Evolutionary conservation across 2,329 filamentous ascomycete species (phyloP), one percentile per base, ranked within the genome.

Genomic region (Raffaelea albimanens): DNA sequence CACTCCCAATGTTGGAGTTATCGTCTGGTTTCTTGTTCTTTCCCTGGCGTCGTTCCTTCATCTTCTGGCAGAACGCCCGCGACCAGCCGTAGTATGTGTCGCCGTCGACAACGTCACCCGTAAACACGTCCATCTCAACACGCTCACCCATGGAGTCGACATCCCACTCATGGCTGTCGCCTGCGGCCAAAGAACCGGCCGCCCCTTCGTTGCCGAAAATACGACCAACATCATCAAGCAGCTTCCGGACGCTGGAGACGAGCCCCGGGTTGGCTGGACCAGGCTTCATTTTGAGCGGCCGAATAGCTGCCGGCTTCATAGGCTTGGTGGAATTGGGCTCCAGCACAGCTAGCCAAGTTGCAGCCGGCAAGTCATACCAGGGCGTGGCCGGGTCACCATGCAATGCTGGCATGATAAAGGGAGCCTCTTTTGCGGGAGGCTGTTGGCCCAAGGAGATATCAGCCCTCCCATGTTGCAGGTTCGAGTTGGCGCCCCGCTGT

Each of bases 51-150:
- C 75, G 70, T 44, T 71, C 67, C 64, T 83, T 87, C 84, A 93
- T 93, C 58, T 84, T 85, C 55, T 87, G 73, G 60, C 87, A 94
- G 56, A 95, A 93, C 1, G 71, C 70, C 36, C 78, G 75, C 5
- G 87, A 91, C 89, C 89, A 95, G 51, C 88, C 89, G 60, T 94
- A 94, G 62, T 94, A 94, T 1, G 85, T 87, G 53, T 87, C 82
- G 1, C 82, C 82, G 7, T 73, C 71, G 7, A 82, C 61, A 2
- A 82, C 66, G 3, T 84, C 78, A 0, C 82, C 82, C 0, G 78
- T 83, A n/a, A 78, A 67, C 54, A 83, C 78, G 55, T 88, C 80
- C 3, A 78, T 62, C 18, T 81, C 67, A 45, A 87, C 69, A 16
- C 74, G 66, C 60, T 93, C 83, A 11, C 87, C 88, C 50, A 93